Evolutionary conservation across 495 filamentous ascomycete species (phyloP), one percentile per base, ranked within the genome.

Genomic region (Penicillium parvum): DNA sequence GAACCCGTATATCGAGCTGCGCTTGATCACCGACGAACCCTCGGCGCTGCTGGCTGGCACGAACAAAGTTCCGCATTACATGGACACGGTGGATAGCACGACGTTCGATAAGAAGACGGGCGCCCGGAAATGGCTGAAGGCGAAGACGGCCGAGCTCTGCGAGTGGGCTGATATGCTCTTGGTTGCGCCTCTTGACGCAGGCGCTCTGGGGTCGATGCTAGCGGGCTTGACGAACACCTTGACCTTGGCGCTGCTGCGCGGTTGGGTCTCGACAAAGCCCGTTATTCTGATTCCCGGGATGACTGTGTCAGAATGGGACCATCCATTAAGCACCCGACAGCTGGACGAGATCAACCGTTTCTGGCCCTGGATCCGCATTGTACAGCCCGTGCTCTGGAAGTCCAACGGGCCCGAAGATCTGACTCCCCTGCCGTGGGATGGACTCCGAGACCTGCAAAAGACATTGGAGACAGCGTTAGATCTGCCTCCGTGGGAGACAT

Each of bases 151-250:
- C 7, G 83, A 88, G 50, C 74, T 89, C 20, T 83, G 84, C 47
- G 80, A 86, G 52, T 95, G 88, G 88, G 86, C 88, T n/a, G 85
- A 92, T 63, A 67, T 95, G 58, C 71, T 92, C 12, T 73, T 92
- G 16, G 74, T 92, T 9, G 86, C 85, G 11, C 86, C 88, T n/a
- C 82, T 95, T 38, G 84, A 89, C 53, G 85, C 86, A 25, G 84
- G 88, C 60, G 79, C 78, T 29, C 64, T 95, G 40, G 85, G 84
- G 11, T 86, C 82, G 58, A 91, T 95, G 88, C 71, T 92, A 57
- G 77, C 82, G 22, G 88, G 88, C 21, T 74, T 88, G 27, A 80
- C 85, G 3, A 85, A 84, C 49, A 88, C 77, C 5, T 70, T 89
- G 32, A 72, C 89, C 3, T 67, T 90, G 26, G 79, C 86, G 27